Base-by-base conservation (phyloP, 306 rosid species). In the Rubus parviflorus region DNA sequence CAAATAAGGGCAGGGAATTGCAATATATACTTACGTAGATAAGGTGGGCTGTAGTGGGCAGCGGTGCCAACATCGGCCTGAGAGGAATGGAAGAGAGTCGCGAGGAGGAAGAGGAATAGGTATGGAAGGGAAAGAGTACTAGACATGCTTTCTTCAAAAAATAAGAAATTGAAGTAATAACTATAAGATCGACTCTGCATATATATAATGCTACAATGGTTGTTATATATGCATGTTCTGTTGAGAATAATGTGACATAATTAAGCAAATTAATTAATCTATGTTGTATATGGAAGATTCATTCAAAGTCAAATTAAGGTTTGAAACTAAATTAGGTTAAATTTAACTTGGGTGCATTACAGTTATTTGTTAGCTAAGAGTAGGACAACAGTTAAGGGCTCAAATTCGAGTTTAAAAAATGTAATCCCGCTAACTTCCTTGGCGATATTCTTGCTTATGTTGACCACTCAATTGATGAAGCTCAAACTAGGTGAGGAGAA, bases 11-110 rank as follows among this genome's bases (percentile, higher is more conserved):
- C 12, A n/a, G 62, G 62, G 62, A 56, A 22, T 2, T 1, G 35
- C 1, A 14, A 52, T 52, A 30, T 1, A 23, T 11, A 77, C 90
- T 84, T 86, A 89, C 91, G 96, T 53, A 83, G 12, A 75, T 86
- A 92, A 13, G 97, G 97, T 37, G 90, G 83, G 1, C 72, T 58
- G 57, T 92, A 87, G 1, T 40, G 80, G 23, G 96, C 85, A 2
- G 96, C 85, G 0, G 83, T 90, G 75, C 97, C 97, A 48, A 92
- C 88, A n/a, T 87, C 92, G 51, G 68, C 87, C 2, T 68, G 54
- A 22, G 86, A 86, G 69, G 56, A 41, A 42, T 41, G 78, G 77
- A 82, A n/a, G 81, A 82, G 53, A 2, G 66, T 60, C 65, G 78
- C 42, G 12, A 73, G 25, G 82, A 91, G 38, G 75, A 83, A 0